Evolutionary conservation across 164 flowering plant genomes (phyloP), one percentile per base, ranked within the genome.

Genomic region (Aristolochia contorta): DNA sequence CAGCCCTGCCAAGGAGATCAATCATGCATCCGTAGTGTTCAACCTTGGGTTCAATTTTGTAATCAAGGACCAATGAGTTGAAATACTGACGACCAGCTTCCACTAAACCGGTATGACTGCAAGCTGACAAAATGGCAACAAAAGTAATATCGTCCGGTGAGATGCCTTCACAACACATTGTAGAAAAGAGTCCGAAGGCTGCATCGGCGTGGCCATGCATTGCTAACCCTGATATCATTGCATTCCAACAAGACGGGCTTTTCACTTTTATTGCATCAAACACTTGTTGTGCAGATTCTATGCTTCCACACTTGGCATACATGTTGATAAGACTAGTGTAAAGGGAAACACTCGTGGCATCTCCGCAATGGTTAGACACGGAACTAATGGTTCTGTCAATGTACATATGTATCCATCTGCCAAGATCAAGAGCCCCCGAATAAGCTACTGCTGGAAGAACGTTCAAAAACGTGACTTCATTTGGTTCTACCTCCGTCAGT

Each of bases 361-460:
- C 58, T 20, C 57, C 52, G 24, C 21, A 22, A 37, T 10, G 3
- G 25, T 52, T 12, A 5, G 3, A 19, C 23, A 16, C 0, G 19
- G n/a, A n/a, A n/a, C 1, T 22, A 55, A 69, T 64, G 25, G 77
- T 74, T 67, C 72, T 82, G 63, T 77, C 80, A 30, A 82, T 68
- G 50, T 84, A 85, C 32, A 73, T 76, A 77, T 85, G 90, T 66
- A 86, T 82, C 92, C 92, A 84, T 69, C 80, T 84, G 18, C 90
- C 96, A 57, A 82, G 69, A 65, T 81, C 88, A 61, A 81, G 81
- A 58, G 89, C 81, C 56, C 88, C 89, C 32, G 82, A 69, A 64
- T 72, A 58, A 41, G 91, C 86, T 72, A 85, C 85, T 56, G 85
- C 80, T 0, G 86, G 90, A 65, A 88, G 85, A 61, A 86, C 60